Conservation (phyloP, 768 basidiomycete species). For the Boletus tomentosulus region DNA sequence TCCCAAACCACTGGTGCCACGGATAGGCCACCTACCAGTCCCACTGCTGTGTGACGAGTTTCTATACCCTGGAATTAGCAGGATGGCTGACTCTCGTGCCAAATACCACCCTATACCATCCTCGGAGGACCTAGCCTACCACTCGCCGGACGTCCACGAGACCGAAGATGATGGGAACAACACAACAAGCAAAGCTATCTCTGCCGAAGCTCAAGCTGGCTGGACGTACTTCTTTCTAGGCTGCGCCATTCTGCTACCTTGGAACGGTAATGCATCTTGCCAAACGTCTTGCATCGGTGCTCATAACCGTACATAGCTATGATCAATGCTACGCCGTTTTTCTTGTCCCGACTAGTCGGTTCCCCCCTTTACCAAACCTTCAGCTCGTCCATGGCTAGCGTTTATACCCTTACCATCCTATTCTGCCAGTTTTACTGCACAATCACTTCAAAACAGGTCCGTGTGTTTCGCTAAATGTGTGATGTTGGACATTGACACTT, state of each 20-base stretch:
- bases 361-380: slow-evolving; percentile 58
- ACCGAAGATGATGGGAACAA: slow-evolving; percentile 4
- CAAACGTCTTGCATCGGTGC: background rate
- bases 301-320: slow-evolving; percentile 47
- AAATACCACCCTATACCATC: slow-evolving; percentile 21
- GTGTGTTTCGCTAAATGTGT: slow-evolving; percentile 17
- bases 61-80: background rate
- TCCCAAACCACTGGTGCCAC: too few relatives aligned
- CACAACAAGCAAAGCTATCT: slow-evolving; percentile 22
- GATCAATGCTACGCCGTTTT: slow-evolving; percentile 83
- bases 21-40: background rate
- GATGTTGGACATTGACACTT: slow-evolving; percentile 2
- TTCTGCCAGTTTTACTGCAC: slow-evolving; percentile 73
- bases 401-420: slow-evolving; percentile 64
- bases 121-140: slow-evolving; percentile 11
- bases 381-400: slow-evolving; percentile 60
- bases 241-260: slow-evolving; percentile 75
- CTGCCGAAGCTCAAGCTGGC: slow-evolving; percentile 41
- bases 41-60: background rate
- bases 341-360: slow-evolving; percentile 61
- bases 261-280: slow-evolving; percentile 66
- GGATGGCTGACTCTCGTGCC: slow-evolving; percentile 8
- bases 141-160: background rate
- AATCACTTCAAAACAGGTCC: slow-evolving; percentile 59
- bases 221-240: slow-evolving; percentile 76